Evolutionary conservation across 1,284 basidiomycete genomes (phyloP), one percentile per base, ranked within the genome.

Genomic region (Waitea zeae): DNA sequence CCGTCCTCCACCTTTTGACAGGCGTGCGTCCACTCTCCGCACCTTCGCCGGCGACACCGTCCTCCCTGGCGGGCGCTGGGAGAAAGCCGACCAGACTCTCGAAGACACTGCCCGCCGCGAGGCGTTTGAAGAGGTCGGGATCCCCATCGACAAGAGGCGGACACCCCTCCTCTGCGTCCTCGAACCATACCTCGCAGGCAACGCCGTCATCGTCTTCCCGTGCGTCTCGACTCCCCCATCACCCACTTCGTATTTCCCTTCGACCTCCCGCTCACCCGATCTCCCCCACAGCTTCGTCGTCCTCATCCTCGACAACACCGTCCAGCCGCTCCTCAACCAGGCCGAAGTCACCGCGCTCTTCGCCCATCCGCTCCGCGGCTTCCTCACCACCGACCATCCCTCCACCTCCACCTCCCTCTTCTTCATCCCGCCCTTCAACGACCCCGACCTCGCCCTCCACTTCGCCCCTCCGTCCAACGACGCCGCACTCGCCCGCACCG

Each of bases 41-140:
- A 66, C 75, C 3, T 90, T 80, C 44, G 80, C 83, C 1, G 79
- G 81, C 0, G 84, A 89, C 50, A 89, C 86, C 0, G 77, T 81
- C 2, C 53, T 89, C 3, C 84, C 84, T 1, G 86, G 86, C 3
- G 84, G 86, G 0, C 84, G 76, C 47, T 64, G 75, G 13, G 86
- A 89, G 18, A 58, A 59, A 2, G 60, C 57, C 14, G 86, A 89
- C 49, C 50, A 47, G 41, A 70, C 65, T 29, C 57, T 75, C 11
- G 84, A 88, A 49, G 77, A 77, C 41, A 80, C 84, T 2, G 86
- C 84, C 13, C 83, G 83, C 39, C 62, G 83, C 19, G 76, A 80
- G 50, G 76, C 77, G 0, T 78, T 64, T 39, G 77, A 81, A 48
- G 76, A 80, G 61, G 76, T 88, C 34, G 84, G 84, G n/a, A 57